phyloP scores from a whole-genome alignment of 1,284 basidiomycete species.

The Irpex lacteus region DNA sequence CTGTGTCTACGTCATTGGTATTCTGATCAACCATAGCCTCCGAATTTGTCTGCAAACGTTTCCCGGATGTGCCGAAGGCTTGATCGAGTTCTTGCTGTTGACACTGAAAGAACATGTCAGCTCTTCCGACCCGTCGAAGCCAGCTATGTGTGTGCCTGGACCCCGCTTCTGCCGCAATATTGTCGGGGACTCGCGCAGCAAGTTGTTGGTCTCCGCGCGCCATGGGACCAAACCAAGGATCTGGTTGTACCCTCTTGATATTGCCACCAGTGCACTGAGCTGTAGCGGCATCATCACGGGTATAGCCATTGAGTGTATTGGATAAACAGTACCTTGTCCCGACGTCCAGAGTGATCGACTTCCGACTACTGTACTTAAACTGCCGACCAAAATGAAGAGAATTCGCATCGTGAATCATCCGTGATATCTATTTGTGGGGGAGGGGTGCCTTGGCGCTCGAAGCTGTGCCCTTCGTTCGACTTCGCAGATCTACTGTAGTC shows the following conservation, averaged over 20 bases:
- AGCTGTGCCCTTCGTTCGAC: slow-evolving; percentile 17
- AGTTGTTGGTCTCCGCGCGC: slow-evolving; percentile 46
- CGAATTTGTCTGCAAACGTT: neutral
- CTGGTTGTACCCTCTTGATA: slow-evolving; percentile 31
- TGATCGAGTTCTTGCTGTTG: slow-evolving; percentile 22
- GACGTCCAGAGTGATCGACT: too few species aligned
- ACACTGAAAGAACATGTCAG: slow-evolving; percentile 17
- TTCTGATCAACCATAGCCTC: slow-evolving; percentile 27
- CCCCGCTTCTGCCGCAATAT: neutral
- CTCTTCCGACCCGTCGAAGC: slow-evolving; percentile 5
- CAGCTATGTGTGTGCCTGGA: neutral
- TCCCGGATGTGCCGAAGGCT: slow-evolving; percentile 16
- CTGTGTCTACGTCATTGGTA: slow-evolving; percentile 25
- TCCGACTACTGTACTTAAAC: slow-evolving; percentile 28
- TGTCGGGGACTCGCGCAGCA: slow-evolving; percentile 22
- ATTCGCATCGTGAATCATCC: slow-evolving; percentile 45
- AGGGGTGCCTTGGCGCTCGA: slow-evolving; percentile 22
- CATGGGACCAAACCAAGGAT: slow-evolving; percentile 47
- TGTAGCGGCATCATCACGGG: too few species aligned
- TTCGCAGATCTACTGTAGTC: neutral
- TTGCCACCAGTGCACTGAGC: slow-evolving; percentile 46
- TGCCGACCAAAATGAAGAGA: slow-evolving; percentile 38
- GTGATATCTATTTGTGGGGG: slow-evolving; percentile 6
- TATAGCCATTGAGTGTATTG: too few species aligned
- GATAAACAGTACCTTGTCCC: too few species aligned